Conservation (phyloP, 2,329 filamentous ascomycete genomes). For the Elsinoe australis region DNA sequence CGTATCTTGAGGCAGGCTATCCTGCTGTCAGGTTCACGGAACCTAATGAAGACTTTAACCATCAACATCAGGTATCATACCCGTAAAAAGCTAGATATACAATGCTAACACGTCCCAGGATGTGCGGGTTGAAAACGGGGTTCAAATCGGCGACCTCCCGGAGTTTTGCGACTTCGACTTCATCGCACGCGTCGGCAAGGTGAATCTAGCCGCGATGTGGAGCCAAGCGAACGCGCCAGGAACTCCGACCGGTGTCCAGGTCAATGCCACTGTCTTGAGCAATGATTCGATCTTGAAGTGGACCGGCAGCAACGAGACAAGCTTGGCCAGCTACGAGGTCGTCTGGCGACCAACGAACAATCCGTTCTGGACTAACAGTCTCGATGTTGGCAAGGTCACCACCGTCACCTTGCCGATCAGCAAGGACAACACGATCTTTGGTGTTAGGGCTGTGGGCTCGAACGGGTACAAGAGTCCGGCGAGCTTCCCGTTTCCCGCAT, state of each 20-base stretch:
- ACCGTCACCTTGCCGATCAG: constrained; percentile 43
- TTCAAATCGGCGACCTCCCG: constrained; percentile 48
- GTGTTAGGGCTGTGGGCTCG: constrained; percentile 44
- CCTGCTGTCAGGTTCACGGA: constrained; percentile 51
- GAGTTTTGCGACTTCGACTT: constrained; percentile 53
- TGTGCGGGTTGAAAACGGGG: constrained; percentile 42
- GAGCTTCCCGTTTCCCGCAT: constrained; percentile 4
- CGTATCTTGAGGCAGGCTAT: constrained; percentile 50
- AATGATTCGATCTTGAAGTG: constrained; percentile 48
- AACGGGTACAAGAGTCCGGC: constrained; percentile 36
- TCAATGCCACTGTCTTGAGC: constrained; percentile 37
- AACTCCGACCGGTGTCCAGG: constrained; percentile 42
- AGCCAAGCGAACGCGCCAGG: constrained; percentile 47
- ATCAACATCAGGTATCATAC: constrained; percentile 45
- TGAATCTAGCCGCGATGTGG: constrained; percentile 51
- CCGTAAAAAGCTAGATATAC: too few relatives aligned
- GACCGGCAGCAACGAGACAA: constrained; percentile 35
- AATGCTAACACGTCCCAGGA: too few relatives aligned
- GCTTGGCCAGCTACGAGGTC: constrained; percentile 46
- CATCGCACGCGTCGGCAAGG: constrained; percentile 46
- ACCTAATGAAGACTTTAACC: constrained; percentile 49
- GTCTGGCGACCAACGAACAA: constrained; percentile 48
- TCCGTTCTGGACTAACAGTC: constrained; percentile 33
- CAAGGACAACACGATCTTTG: constrained; percentile 54
- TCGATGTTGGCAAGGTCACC: constrained; percentile 42